A percentile compares a stretch with the other conserved stretches of the same genome.
phyloP scores from a whole-genome alignment of 2,329 filamentous ascomycete genomes.

The Talaromyces marneffei region DNA sequence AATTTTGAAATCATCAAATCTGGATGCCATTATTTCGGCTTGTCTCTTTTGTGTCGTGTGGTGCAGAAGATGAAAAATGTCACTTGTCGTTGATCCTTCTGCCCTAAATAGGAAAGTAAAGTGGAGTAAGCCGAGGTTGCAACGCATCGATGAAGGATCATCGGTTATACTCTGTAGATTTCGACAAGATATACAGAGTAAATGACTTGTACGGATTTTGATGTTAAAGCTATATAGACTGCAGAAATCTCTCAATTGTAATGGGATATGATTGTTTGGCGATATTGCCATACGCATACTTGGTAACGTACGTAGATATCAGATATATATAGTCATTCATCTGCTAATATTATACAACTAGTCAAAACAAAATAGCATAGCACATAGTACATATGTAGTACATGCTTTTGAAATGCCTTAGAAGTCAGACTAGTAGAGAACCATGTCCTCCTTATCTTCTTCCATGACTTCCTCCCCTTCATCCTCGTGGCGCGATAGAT shows the following conservation, averaged over 20 bases:
- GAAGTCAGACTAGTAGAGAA: slow-evolving; percentile 71
- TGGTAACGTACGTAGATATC: background rate
- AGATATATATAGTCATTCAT: background rate
- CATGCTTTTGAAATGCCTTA: slow-evolving; percentile 40
- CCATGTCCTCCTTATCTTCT: slow-evolving; percentile 80
- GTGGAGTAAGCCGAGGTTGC: slow-evolving; percentile 6
- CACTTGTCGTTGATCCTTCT: background rate
- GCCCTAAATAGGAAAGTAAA: background rate
- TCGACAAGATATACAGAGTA: background rate
- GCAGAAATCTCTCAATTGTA: background rate
- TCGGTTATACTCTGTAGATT: background rate
- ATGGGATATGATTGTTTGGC: background rate
- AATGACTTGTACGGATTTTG: background rate
- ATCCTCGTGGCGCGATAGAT: slow-evolving; percentile 50
- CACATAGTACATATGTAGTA: background rate
- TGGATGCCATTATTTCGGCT: slow-evolving; percentile 8
- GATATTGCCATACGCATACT: background rate
- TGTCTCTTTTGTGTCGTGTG: background rate
- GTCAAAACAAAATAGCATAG: background rate
- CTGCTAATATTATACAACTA: background rate
- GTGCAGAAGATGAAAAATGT: too few species aligned
- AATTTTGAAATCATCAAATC: slow-evolving; percentile 20
- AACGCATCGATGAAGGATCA: background rate
- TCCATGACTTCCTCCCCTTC: slow-evolving; percentile 72
- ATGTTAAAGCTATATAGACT: background rate